phyloP scores from a whole-genome alignment of 495 filamentous ascomycete species.

The Pyrenula aspistea region DNA sequence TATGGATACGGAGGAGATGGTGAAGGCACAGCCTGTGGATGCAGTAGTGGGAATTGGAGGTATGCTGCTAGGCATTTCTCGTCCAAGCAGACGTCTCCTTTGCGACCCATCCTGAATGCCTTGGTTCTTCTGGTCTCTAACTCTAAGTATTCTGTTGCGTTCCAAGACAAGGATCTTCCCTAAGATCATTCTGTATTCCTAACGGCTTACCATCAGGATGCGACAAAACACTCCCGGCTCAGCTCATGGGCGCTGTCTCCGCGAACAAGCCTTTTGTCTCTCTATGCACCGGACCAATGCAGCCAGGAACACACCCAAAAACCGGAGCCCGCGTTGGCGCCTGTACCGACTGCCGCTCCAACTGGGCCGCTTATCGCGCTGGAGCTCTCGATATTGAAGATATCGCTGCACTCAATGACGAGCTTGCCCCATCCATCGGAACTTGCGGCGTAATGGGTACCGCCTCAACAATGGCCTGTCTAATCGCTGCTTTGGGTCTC shows the following conservation, averaged over 20 bases:
- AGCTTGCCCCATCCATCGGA: constrained; percentile 52
- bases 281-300: constrained; percentile 55
- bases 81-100: too few species aligned
- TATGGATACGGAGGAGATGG: constrained; percentile 66
- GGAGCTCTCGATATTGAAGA: constrained; percentile 52
- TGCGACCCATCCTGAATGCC: too few species aligned
- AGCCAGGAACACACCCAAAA: constrained; percentile 42
- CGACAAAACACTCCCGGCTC: constrained; percentile 58
- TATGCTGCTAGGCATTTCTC: constrained; percentile 13
- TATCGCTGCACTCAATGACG: constrained; percentile 52
- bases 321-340: constrained; percentile 46
- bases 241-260: constrained; percentile 58
- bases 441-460: constrained; percentile 64
- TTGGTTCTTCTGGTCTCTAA: too few species aligned
- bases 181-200: too few species aligned
- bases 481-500: constrained; percentile 49
- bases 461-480: constrained; percentile 57
- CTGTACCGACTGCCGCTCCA: constrained; percentile 56
- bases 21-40: constrained; percentile 51
- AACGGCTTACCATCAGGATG: constrained; percentile 37
- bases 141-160: too few species aligned
- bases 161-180: too few species aligned
- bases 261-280: constrained; percentile 56
- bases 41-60: constrained; percentile 54
- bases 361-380: constrained; percentile 53